Conservation (phyloP, 768 basidiomycete genomes). For the Mycena alexandri region DNA sequence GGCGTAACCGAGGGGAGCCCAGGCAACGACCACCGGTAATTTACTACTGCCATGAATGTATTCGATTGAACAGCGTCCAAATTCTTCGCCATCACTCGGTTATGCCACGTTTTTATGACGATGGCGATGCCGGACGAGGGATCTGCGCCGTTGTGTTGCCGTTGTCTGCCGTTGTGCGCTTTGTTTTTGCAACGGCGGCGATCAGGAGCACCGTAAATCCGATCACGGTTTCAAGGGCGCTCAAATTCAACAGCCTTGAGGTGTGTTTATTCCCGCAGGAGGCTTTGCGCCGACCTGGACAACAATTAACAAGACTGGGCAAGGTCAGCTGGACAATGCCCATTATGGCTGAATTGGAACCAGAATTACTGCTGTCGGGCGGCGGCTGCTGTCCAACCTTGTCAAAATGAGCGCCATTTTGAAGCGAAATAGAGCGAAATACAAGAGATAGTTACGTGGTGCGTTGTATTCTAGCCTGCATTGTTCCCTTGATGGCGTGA, state of each 20-base stretch:
- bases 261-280: too few relatives aligned
- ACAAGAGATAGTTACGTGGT: constrained; percentile 6
- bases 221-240: constrained; percentile 10
- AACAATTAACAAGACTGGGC: background rate
- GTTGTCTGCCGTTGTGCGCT: too few relatives aligned
- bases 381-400: background rate
- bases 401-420: constrained; percentile 10
- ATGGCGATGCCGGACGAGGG: background rate
- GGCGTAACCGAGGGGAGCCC: constrained; percentile 5
- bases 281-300: too few relatives aligned
- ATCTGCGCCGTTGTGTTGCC: too few relatives aligned
- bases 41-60: background rate
- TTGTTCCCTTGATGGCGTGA: background rate
- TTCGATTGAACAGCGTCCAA: too few relatives aligned
- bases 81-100: too few relatives aligned
- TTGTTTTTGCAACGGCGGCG: background rate
- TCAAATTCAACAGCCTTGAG: background rate
- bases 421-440: background rate
- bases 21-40: background rate
- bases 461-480: background rate
- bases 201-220: background rate
- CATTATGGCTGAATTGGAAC: constrained; percentile 20
- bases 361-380: constrained; percentile 12
- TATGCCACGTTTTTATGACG: constrained; percentile 2
- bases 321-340: constrained; percentile 5